phyloP scores from a whole-genome alignment of 2,329 filamentous ascomycete species.

The Pseudopyricularia cyperi region DNA sequence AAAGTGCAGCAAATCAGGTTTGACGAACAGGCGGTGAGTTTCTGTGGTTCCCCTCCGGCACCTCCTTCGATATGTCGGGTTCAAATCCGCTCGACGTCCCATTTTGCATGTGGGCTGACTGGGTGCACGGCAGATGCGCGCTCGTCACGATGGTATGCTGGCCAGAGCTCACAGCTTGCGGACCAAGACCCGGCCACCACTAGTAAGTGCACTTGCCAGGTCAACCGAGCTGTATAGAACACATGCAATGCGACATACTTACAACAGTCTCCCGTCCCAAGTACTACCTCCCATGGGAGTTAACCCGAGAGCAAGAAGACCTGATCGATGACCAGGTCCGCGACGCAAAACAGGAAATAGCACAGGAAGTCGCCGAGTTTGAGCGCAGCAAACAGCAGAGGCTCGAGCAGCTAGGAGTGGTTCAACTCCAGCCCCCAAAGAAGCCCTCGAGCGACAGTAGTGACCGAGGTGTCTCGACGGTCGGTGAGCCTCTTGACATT shows the following conservation, averaged over 20 bases:
- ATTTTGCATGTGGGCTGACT: too few relatives aligned
- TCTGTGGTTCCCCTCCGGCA: too few relatives aligned
- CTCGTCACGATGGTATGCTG: slow-evolving; percentile 59
- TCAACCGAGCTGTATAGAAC: background rate
- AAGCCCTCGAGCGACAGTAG: slow-evolving; percentile 1
- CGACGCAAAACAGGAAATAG: slow-evolving; percentile 49
- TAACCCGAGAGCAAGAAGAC: slow-evolving; percentile 55
- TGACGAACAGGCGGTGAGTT: slow-evolving; percentile 58
- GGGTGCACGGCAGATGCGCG: slow-evolving; percentile 47
- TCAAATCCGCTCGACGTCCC: too few relatives aligned
- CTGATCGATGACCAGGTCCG: slow-evolving; percentile 58
- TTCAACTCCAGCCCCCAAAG: slow-evolving; percentile 3
- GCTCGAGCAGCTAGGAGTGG: slow-evolving; percentile 22
- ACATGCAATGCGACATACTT: background rate
- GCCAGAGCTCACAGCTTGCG: slow-evolving; percentile 59
- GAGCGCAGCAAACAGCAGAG: slow-evolving; percentile 30
- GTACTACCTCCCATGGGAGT: slow-evolving; percentile 81
- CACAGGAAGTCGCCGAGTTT: slow-evolving; percentile 52
- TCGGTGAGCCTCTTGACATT: slow-evolving; percentile 26
- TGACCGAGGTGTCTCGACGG: slow-evolving; percentile 18
- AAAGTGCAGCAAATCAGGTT: slow-evolving; percentile 59
- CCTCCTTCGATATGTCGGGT: too few relatives aligned
- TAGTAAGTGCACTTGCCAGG: slow-evolving; percentile 43
- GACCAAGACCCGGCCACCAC: slow-evolving; percentile 56
- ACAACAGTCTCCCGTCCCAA: slow-evolving; percentile 20